These are phyloP conservation scores for Phytophthora podocarpi DNA, from an alignment of 352 stramenopile species.

Conservation along the genomic window DNA sequence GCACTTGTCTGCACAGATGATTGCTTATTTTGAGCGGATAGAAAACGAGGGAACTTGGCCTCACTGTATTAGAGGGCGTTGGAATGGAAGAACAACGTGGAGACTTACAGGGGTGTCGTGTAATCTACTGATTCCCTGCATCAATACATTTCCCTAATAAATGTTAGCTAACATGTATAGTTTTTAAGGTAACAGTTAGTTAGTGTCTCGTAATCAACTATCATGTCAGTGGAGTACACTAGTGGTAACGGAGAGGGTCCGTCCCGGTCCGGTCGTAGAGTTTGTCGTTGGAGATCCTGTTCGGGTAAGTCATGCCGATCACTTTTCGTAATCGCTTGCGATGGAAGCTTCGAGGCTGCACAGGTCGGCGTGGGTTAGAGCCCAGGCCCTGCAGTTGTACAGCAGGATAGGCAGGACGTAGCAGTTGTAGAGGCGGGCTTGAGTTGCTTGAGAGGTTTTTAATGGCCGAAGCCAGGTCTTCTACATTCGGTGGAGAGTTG, in stretches of 20 bases:
- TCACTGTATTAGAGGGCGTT: too few relatives aligned
- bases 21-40: too few relatives aligned
- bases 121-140: too few relatives aligned
- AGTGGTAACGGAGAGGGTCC: not conserved
- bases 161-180: too few relatives aligned
- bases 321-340: not conserved
- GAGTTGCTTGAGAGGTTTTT: not conserved
- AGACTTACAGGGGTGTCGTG: too few relatives aligned
- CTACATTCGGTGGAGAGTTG: conserved; percentile 5
- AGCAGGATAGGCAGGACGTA: conserved; percentile 6
- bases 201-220: too few relatives aligned
- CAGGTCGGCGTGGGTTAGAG: not conserved
- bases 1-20: too few relatives aligned
- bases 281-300: conserved; percentile 7
- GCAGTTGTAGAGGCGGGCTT: conserved; percentile 9
- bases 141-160: too few relatives aligned
- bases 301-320: conserved; percentile 1
- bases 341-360: conserved; percentile 2
- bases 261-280: conserved; percentile 9
- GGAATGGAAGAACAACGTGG: too few relatives aligned
- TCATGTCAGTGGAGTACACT: too few relatives aligned
- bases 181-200: too few relatives aligned
- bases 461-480: conserved; percentile 4
- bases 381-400: conserved; percentile 7
- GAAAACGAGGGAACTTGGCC: too few relatives aligned